Evolutionary conservation across 148 eudicot genomes (phyloP), one percentile per base, ranked within the genome.

Genomic region (Suaeda aralocaspica): DNA sequence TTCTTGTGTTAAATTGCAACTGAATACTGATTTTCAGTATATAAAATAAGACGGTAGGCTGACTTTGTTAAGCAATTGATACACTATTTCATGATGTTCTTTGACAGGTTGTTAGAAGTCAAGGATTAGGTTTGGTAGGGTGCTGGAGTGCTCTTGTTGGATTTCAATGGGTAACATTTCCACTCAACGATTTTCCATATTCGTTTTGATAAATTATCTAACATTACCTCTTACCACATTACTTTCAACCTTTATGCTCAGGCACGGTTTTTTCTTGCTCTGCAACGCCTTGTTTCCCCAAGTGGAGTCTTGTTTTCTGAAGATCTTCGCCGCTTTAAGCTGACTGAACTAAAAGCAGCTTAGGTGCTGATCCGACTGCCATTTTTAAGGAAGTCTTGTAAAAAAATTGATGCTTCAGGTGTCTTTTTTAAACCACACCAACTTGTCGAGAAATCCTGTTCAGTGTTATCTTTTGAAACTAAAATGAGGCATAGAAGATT

Each of bases 101-200:
- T 39, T 28, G 56, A 57, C 86, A 87, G 92, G 51, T 83, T 26
- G 71, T 87, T 70, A 86, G 72, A 83, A 77, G 68, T 49, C 83
- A 69, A 74, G 92, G 91, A 69, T 78, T 74, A 34, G 92, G 89
- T 53, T 74, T 88, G 77, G 48, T 81, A 6, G 88, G 88, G 64
- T 86, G 87, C 74, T 91, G 92, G 96, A 72, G 72, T 58, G 84
- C 86, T 28, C 96, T 92, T 10, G 89, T 88, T 36, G 90, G 84
- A 63, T 91, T 87, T 76, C 95, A 88, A 74, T 90, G 88, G 88
- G 91, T 88, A 83, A 79, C 24, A 9, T 7, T 29, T 16, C 52
- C 59, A 1, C 25, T 18, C 3, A 14, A 4, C 2, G 42, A 15
- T 57, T 31, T 66, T 71, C 21, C 48, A n/a, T 25, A 10, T 34